Evolutionary conservation across 1,284 basidiomycete genomes (phyloP), one percentile per base, ranked within the genome.

Genomic region (Trametes polyzona): DNA sequence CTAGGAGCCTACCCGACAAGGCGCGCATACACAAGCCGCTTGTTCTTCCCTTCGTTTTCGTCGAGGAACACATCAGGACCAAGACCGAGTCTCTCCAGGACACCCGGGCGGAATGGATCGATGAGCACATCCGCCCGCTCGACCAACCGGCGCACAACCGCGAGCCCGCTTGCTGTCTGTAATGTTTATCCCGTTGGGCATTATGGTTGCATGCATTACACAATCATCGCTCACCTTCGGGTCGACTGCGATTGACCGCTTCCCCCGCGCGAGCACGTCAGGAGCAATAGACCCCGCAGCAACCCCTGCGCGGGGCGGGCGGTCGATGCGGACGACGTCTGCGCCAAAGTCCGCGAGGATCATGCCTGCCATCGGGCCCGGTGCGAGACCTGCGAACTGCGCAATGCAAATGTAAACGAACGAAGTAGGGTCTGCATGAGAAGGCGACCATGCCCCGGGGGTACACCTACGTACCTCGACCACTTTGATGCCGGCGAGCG

Each of bases 341-440:
- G 92, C 92, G 1, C 92, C 92, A 67, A 90, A 87, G 73, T 94
- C 92, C 8, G 91, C 86, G 32, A 95, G 80, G 41, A 94, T 71
- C 52, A 93, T 79, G n/a, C 89, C 90, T 8, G 90, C 84, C 63
- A 90, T 92, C 0, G 91, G 92, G 1, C 84, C 91, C 1, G 92
- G 92, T 5, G 91, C 92, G 14, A 94, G 77, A n/a, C 92, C 92
- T 24, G 87, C 91, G 66, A 94, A 93, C 87, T 94, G 29, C 11
- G 24, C 12, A 16, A 14, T 21, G 19, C 11, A 14, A 10, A 21
- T 2, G n/a, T n/a, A n/a, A n/a, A n/a, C n/a, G n/a, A n/a, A n/a
- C n/a, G n/a, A n/a, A n/a, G n/a, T n/a, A n/a, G n/a, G n/a, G n/a
- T n/a, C n/a, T n/a, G n/a, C n/a, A n/a, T n/a, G n/a, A n/a, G 30